These are phyloP conservation scores for Colletotrichum endophyticum DNA, from an alignment of 2,329 filamentous ascomycete genomes.

Conservation along the genomic window DNA sequence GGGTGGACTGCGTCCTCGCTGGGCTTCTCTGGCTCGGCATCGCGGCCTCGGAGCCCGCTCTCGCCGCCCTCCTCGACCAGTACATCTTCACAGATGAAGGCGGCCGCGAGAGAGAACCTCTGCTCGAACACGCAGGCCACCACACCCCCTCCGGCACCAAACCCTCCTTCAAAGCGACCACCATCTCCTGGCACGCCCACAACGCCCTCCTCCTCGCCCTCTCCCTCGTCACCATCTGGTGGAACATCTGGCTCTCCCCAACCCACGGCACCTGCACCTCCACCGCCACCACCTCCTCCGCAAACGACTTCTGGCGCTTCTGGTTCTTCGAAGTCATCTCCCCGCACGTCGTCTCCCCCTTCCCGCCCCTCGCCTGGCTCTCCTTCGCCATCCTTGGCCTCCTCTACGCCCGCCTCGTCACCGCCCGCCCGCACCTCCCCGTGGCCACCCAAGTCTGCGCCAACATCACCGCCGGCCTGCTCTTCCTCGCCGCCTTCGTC, in stretches of 20 bases:
- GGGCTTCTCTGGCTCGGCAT: constrained; percentile 46
- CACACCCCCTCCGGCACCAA: neutral
- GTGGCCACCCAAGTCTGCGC: constrained; percentile 27
- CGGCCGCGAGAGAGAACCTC: constrained; percentile 29
- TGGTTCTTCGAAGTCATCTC: constrained; percentile 44
- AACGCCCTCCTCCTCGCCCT: constrained; percentile 40
- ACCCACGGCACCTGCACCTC: constrained; percentile 39
- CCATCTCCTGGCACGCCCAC: constrained; percentile 44
- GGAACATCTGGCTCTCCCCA: constrained; percentile 51
- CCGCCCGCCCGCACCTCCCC: constrained; percentile 33
- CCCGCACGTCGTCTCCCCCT: constrained; percentile 38
- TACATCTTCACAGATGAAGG: constrained; percentile 12
- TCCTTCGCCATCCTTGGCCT: constrained; percentile 50
- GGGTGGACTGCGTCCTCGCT: constrained; percentile 48
- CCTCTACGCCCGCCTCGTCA: constrained; percentile 45
- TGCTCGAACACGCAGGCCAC: constrained; percentile 25
- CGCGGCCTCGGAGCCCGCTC: constrained; percentile 34
- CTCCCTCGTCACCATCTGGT: constrained; percentile 43
- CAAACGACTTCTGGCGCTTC: constrained; percentile 33
- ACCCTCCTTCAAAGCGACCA: neutral
- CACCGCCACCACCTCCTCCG: neutral
- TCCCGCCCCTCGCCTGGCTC: constrained; percentile 51
- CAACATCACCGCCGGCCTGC: constrained; percentile 31
- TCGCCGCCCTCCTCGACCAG: constrained; percentile 30
- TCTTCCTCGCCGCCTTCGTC: constrained; percentile 42